Evolutionary conservation across 352 stramenopile species (phyloP), one percentile per base, ranked within the genome.

Genomic region (Globisporangium cederbergense): DNA sequence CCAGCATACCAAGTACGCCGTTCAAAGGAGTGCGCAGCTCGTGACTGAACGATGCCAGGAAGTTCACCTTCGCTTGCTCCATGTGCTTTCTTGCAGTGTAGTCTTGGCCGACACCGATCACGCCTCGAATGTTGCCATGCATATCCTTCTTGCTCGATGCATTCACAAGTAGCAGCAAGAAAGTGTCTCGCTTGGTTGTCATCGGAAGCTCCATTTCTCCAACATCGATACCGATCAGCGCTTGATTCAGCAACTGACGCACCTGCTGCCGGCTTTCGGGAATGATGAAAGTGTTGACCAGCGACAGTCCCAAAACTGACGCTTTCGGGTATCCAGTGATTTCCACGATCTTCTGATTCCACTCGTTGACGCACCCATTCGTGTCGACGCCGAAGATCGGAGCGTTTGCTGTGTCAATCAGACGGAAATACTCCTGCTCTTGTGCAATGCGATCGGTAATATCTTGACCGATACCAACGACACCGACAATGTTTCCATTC

Each of bases 81-180:
- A 93, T 93, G 51, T 93, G 83, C 60, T 93, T 93, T 20, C 86
- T 75, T 2, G 84, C 86, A 11, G 94, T 98, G 63, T 98, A 93
- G 69, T 98, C 93, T 74, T 98, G 92, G 11, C 89, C 91, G 49
- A 98, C 89, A 65, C 86, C 87, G 56, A 98, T 96, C 28, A 97
- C 91, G 54, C 93, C 94, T 43, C 95, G 88, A 67, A 98, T 90
- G 58, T 96, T 97, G 28, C 91, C 89, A 36, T 97, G 88, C 74
- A 89, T 89, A 66, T 98, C 90, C 57, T 96, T 93, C 59, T 96
- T 95, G 50, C 83, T 93, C 0, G 84, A 93, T 0, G 84, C 84
- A 51, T 93, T 95, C 38, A 93, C 86, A 46, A 93, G 71, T 5
- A 93, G 63, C 42, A 93, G 61, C 56, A 95, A 68, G 43, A 89